A percentile compares a stretch with the other conserved stretches of the same genome.
phyloP scores from a whole-genome alignment of 2,329 filamentous ascomycete genomes.

The Thelonectria olida region DNA sequence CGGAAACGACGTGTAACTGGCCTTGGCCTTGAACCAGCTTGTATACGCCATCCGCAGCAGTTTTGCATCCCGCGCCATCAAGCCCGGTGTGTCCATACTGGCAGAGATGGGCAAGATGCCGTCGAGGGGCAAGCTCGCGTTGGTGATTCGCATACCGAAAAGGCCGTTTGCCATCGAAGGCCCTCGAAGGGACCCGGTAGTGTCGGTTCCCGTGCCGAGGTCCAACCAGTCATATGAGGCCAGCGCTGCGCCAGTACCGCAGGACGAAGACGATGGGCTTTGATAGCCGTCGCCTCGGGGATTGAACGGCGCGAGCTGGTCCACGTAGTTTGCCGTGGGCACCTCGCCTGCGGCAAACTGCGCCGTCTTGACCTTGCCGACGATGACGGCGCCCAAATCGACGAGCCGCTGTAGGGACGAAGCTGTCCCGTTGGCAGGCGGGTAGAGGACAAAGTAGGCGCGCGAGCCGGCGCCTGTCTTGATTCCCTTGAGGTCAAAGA shows the following conservation, averaged over 20 bases:
- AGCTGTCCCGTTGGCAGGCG: slow-evolving; percentile 55
- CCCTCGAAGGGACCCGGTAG: too few species aligned
- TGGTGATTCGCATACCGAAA: too few species aligned
- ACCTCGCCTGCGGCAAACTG: slow-evolving; percentile 52
- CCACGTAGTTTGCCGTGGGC: slow-evolving; percentile 56
- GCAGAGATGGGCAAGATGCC: too few species aligned
- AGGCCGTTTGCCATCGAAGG: too few species aligned
- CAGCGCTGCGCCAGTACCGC: slow-evolving; percentile 38
- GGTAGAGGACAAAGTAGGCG: slow-evolving; percentile 63
- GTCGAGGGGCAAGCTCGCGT: too few species aligned
- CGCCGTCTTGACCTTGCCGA: slow-evolving; percentile 55
- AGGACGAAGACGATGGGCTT: slow-evolving; percentile 37
- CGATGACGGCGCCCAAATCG: slow-evolving; percentile 61
- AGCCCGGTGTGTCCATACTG: too few species aligned
- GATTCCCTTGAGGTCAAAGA: slow-evolving; percentile 62
- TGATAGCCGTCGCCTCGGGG: slow-evolving; percentile 43
- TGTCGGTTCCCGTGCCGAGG: slow-evolving; percentile 30
- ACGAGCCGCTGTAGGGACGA: slow-evolving; percentile 63
- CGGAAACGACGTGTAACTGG: too few species aligned
- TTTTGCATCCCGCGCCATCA: too few species aligned
- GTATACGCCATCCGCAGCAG: too few species aligned
- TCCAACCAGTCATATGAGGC: slow-evolving; percentile 44
- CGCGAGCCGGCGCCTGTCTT: slow-evolving; percentile 62
- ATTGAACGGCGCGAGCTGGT: slow-evolving; percentile 41
- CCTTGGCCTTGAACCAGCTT: too few species aligned